Evolutionary conservation across 805 yeast genomes (phyloP).

Genomic region (Blastobotrys mokoenaii): DNA sequence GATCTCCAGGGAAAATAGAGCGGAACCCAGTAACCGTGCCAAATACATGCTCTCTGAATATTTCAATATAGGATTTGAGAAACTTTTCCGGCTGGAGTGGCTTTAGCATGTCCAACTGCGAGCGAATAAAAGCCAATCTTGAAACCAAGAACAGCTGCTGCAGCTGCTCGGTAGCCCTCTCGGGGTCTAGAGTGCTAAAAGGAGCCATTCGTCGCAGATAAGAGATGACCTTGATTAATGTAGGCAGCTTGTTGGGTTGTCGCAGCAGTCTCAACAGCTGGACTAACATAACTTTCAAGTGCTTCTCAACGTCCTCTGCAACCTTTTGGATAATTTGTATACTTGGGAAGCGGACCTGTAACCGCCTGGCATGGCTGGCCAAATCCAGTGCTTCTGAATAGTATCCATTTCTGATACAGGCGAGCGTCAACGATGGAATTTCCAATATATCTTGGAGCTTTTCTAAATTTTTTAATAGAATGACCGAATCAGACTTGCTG

Average conservation of each 20-base stretch:
- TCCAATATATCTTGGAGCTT: slow-evolving; percentile 71
- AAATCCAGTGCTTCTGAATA: slow-evolving; percentile 86
- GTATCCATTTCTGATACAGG: slow-evolving; percentile 80
- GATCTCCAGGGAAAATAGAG: slow-evolving; percentile 46
- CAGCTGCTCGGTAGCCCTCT: slow-evolving; percentile 26
- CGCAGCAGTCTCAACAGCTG: slow-evolving; percentile 62
- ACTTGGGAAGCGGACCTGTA: slow-evolving; percentile 61
- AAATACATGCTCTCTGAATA: slow-evolving; percentile 74
- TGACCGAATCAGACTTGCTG: slow-evolving; percentile 6
- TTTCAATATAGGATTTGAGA: slow-evolving; percentile 72
- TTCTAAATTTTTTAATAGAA: slow-evolving; percentile 43
- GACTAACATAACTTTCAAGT: slow-evolving; percentile 52
- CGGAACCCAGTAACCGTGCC: slow-evolving; percentile 60
- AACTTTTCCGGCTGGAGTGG: slow-evolving; percentile 58
- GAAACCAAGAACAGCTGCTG: slow-evolving; percentile 59
- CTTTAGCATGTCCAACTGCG: slow-evolving; percentile 47
- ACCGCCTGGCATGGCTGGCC: slow-evolving; percentile 60
- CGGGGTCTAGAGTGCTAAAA: slow-evolving; percentile 21
- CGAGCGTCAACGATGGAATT: slow-evolving; percentile 69
- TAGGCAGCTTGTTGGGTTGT: slow-evolving; percentile 72
- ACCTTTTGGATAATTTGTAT: slow-evolving; percentile 45
- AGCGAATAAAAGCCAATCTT: slow-evolving; percentile 56
- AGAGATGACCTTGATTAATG: slow-evolving; percentile 67
- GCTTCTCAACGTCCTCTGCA: slow-evolving; percentile 42
- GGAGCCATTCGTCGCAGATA: slow-evolving; percentile 54